Conservation (phyloP, 2,329 filamentous ascomycete species). For the Zymoseptoria passerinii region DNA sequence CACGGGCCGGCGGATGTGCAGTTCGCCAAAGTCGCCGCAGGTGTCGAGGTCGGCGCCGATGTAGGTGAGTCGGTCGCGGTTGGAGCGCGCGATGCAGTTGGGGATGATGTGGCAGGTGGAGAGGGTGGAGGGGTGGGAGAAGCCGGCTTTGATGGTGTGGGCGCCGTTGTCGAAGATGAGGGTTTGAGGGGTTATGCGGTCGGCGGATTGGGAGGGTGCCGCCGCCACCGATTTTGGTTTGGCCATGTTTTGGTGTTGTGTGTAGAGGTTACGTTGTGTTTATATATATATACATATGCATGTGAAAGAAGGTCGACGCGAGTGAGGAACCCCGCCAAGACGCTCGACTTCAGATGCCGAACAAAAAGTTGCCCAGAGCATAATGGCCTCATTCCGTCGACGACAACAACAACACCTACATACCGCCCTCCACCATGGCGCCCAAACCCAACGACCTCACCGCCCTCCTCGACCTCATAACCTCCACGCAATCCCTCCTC, state of each 20-base stretch:
- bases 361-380: neutral
- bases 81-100: conserved; percentile 75
- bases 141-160: conserved; percentile 83
- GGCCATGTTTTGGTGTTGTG: conserved; percentile 3
- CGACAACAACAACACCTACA: neutral
- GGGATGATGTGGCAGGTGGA: conserved; percentile 62
- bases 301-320: neutral
- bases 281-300: neutral
- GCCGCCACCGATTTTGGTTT: conserved; percentile 5
- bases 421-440: conserved; percentile 17
- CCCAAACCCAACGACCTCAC: conserved; percentile 15
- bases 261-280: neutral
- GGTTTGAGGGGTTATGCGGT: conserved; percentile 38
- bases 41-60: conserved; percentile 68
- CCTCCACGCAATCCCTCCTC: conserved; percentile 27
- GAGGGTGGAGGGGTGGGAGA: conserved; percentile 39
- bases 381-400: neutral
- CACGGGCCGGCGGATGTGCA: conserved; percentile 76
- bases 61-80: conserved; percentile 69
- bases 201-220: conserved; percentile 7
- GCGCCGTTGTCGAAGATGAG: conserved; percentile 92
- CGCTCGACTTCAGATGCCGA: neutral
- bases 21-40: conserved; percentile 83
- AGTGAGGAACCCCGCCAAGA: neutral
- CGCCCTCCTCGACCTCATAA: conserved; percentile 23